A percentile compares a stretch with the other conserved stretches of the same genome.
phyloP scores from a whole-genome alignment of 1,139 yeast genomes.

The Saccharomyces pastorianus region DNA sequence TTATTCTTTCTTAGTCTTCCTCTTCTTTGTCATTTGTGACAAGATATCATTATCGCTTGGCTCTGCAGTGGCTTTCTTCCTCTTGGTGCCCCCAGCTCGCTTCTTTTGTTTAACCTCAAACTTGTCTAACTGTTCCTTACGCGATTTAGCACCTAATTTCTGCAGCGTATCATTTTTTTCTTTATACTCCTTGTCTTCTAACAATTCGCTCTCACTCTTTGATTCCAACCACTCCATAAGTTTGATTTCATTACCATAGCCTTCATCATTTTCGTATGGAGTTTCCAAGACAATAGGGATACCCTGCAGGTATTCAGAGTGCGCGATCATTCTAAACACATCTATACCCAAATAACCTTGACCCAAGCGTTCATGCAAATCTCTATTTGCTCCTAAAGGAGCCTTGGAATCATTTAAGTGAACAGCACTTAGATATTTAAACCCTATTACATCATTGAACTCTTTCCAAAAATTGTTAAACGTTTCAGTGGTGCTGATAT shows the following conservation, averaged over 20 bases:
- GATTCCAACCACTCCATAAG: constrained; percentile 33
- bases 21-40: constrained; percentile 9
- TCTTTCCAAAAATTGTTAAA: constrained; percentile 63
- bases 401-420: constrained; percentile 94
- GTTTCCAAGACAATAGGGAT: constrained; percentile 88
- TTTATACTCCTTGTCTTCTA: constrained; percentile 49
- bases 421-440: constrained; percentile 65
- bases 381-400: constrained; percentile 83
- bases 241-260: constrained; percentile 80
- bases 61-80: constrained; percentile 9
- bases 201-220: constrained; percentile 50
- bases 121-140: constrained; percentile 38
- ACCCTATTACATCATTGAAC: constrained; percentile 68
- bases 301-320: constrained; percentile 49
- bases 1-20: constrained; percentile 4
- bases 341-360: constrained; percentile 85
- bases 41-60: constrained; percentile 7
- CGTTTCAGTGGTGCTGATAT: constrained; percentile 50
- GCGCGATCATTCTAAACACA: constrained; percentile 65
- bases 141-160: constrained; percentile 48
- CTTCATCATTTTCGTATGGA: constrained; percentile 57
- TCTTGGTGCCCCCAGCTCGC: constrained; percentile 8
- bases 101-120: constrained; percentile 31
- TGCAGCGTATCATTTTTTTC: constrained; percentile 45
- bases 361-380: constrained; percentile 85